Evolutionary conservation across 2,329 filamentous ascomycete genomes (phyloP).

Genomic region (Saccharata proteae): DNA sequence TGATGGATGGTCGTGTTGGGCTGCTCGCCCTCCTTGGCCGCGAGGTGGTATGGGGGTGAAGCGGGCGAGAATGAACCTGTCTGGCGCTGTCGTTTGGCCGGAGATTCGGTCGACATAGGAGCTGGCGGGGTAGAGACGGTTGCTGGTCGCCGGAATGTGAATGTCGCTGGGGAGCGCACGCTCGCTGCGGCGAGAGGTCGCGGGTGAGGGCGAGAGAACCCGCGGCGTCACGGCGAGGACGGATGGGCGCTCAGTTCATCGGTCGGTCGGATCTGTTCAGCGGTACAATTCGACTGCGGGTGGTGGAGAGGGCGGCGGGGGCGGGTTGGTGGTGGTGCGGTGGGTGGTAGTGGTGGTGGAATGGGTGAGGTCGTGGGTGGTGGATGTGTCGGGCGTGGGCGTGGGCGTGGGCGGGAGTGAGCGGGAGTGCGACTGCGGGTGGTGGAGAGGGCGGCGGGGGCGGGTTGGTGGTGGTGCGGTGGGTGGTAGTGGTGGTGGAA

Average conservation of each 20-base stretch:
- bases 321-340: conserved; percentile 1
- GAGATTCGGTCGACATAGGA: conserved; percentile 11
- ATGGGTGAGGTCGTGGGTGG: conserved; percentile 2
- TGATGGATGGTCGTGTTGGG: conserved; percentile 27
- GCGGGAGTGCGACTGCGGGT: neutral
- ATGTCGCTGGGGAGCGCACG: neutral
- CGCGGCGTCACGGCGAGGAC: conserved; percentile 11
- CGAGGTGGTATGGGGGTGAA: conserved; percentile 29
- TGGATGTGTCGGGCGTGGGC: neutral
- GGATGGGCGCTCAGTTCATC: conserved; percentile 7
- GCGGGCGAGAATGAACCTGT: conserved; percentile 33
- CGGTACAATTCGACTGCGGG: neutral
- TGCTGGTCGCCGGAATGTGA: neutral
- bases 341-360: conserved; percentile 6
- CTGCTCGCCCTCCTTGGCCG: conserved; percentile 23
- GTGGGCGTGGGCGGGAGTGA: neutral
- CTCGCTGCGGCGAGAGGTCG: neutral
- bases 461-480: conserved; percentile 2
- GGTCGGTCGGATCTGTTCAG: too few species aligned
- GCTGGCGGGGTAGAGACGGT: conserved; percentile 7
- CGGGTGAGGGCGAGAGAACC: conserved; percentile 8
- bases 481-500: conserved; percentile 6
- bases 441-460: neutral
- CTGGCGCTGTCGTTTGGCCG: conserved; percentile 27
- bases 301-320: neutral